Evolutionary conservation across 805 yeast species (phyloP), one percentile per base, ranked within the genome.

Genomic region (Candida patagonica): DNA sequence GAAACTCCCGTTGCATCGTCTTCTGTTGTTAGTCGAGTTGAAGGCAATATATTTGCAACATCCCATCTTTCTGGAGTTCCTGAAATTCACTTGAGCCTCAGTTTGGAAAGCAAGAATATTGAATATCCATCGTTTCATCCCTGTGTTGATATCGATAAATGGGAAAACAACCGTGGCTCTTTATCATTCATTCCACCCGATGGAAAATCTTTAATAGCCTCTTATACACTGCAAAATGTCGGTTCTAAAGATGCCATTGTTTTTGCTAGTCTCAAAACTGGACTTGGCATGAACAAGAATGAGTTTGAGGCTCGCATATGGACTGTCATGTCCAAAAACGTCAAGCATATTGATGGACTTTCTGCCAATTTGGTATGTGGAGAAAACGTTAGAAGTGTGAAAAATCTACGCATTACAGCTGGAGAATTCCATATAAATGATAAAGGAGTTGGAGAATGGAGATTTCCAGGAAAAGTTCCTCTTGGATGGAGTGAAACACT

Each of bases 121-220:
- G 74, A 71, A 1, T 46, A 67, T 4, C 85, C 92, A 0, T 63
- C 76, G 10, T 74, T 85, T 47, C 96, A 89, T 56, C 71, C 68
- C 35, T 79, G 89, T 56, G 73, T 88, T 1, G 68, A 77, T 34
- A 48, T 69, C 1, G 68, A 65, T 8, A 60, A 61, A 15, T 81
- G 86, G 85, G 39, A 52, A 1, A 44, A 52, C 26, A 52, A 52
- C 4, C 70, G 71, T 1, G 77, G 76, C 1, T 47, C 61, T 0
- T 54, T 87, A 24, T 66, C 76, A 13, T 85, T 89, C 52, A 69
- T 82, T 15, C 98, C 97, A 4, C 95, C 97, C 0, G 96, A 89
- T 59, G 96, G 94, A 5, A 70, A 65, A 43, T 74, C 76, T 30
- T 65, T 68, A 2, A 55, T 88, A 17, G 71, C 79, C 70, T 59